phyloP scores from a whole-genome alignment of 225 moss, liverwort and hornwort genomes.

The Lunularia cruciata region DNA sequence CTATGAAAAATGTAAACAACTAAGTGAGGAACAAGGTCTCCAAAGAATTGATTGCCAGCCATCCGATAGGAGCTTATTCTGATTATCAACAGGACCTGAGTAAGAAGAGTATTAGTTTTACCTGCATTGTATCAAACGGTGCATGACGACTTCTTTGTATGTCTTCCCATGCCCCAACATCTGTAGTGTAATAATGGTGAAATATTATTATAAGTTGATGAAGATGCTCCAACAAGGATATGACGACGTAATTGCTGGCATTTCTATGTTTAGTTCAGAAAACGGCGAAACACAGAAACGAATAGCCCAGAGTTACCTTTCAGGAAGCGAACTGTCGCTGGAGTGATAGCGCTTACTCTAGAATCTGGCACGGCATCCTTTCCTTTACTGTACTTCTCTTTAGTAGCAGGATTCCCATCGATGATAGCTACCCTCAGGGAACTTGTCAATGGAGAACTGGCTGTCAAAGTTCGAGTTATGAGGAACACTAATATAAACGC shows the following conservation, averaged over 20 bases:
- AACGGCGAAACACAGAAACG: too few relatives aligned
- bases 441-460: conserved; percentile 60
- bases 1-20: not conserved
- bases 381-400: conserved; percentile 6
- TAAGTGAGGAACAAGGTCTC: too few relatives aligned
- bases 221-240: not conserved
- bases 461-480: conserved; percentile 36
- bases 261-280: not conserved
- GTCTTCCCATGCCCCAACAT: conserved; percentile 78
- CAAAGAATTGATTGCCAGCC: too few relatives aligned
- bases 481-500: too few relatives aligned
- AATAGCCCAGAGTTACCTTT: conserved; percentile 47
- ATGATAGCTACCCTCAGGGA: conserved; percentile 73
- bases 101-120: too few relatives aligned
- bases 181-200: conserved; percentile 40
- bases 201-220: not conserved
- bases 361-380: conserved; percentile 65
- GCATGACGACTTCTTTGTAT: conserved; percentile 54
- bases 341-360: conserved; percentile 91
- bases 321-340: conserved; percentile 76
- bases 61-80: conserved; percentile 14
- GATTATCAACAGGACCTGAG: too few relatives aligned
- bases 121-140: conserved; percentile 91
- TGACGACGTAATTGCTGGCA: not conserved
- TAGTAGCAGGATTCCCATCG: conserved; percentile 48